These are phyloP conservation scores for Coemansia sp. DNA, from an alignment of 192 early-diverging fungal species.

Conservation along the genomic window DNA sequence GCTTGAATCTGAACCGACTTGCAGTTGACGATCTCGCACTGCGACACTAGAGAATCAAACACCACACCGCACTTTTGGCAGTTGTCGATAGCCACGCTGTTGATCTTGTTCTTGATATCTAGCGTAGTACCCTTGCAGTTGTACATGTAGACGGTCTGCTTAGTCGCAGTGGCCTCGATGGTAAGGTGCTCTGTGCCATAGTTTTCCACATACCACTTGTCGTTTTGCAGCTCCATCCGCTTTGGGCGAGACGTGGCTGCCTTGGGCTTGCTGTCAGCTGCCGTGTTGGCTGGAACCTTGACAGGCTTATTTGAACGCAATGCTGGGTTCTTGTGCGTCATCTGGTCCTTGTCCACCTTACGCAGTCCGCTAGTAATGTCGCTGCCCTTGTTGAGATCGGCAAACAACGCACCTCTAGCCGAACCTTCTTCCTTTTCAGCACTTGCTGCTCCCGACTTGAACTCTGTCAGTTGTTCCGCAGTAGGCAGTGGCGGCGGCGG, in stretches of 20 bases:
- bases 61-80: conserved; percentile 87
- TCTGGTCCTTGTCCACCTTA: conserved; percentile 92
- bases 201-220: conserved; percentile 96
- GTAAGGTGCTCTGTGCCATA: conserved; percentile 66
- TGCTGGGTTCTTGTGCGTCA: conserved; percentile 98
- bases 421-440: background rate
- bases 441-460: background rate
- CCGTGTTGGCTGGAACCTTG: conserved; percentile 5
- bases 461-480: conserved; percentile 9
- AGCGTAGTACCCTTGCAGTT: conserved; percentile 91
- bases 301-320: conserved; percentile 69
- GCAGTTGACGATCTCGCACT: conserved; percentile 88
- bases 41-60: conserved; percentile 77
- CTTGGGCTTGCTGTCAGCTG: background rate
- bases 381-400: conserved; percentile 79
- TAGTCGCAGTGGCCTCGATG: conserved; percentile 77
- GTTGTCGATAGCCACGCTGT: conserved; percentile 81
- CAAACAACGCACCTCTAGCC: conserved; percentile 67
- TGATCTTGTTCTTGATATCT: conserved; percentile 88
- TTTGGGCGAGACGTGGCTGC: conserved; percentile 53
- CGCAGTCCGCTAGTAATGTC: conserved; percentile 74
- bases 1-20: conserved; percentile 86
- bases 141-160: conserved; percentile 91
- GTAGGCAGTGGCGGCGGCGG: conserved; percentile 57
- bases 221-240: conserved; percentile 77